Conservation (phyloP, 2,329 filamentous ascomycete species). For the Beauveria asiatica region DNA sequence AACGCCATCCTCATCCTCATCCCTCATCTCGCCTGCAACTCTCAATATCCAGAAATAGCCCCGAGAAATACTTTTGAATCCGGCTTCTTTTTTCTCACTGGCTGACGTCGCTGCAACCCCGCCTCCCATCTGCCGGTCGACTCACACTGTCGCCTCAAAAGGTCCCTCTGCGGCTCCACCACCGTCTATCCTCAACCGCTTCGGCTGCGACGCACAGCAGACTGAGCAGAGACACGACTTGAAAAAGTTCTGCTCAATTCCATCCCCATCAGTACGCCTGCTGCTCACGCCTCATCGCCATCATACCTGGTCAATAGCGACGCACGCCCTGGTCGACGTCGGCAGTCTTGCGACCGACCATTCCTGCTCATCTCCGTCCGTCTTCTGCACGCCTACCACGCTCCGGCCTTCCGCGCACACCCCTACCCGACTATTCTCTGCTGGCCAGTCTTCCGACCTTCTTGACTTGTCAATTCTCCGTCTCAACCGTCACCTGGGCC, state of each 20-base stretch:
- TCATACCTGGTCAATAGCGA: background rate
- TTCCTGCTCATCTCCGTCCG: background rate
- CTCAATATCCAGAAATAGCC: background rate
- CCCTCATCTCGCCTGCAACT: background rate
- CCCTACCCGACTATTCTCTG: background rate
- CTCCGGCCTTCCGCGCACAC: slow-evolving; percentile 5
- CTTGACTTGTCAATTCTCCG: slow-evolving; percentile 5
- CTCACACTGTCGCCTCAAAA: slow-evolving; percentile 1
- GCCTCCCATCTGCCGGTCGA: slow-evolving; percentile 5
- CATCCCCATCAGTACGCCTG: background rate
- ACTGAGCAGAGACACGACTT: background rate
- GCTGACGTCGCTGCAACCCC: background rate
- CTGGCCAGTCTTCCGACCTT: background rate
- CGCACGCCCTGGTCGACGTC: background rate
- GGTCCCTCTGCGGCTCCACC: slow-evolving; percentile 3
- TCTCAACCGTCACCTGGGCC: background rate
- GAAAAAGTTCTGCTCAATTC: background rate
- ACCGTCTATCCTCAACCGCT: slow-evolving; percentile 4
- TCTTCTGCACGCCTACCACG: background rate
- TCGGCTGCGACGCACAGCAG: background rate
- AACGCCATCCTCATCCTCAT: background rate
- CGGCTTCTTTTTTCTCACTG: background rate
- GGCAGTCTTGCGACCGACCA: slow-evolving; percentile 2
- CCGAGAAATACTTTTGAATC: background rate
- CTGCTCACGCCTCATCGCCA: background rate